Evolutionary conservation across 2,329 filamentous ascomycete species (phyloP).

Genomic region (Teratosphaeria epicoccoides): DNA sequence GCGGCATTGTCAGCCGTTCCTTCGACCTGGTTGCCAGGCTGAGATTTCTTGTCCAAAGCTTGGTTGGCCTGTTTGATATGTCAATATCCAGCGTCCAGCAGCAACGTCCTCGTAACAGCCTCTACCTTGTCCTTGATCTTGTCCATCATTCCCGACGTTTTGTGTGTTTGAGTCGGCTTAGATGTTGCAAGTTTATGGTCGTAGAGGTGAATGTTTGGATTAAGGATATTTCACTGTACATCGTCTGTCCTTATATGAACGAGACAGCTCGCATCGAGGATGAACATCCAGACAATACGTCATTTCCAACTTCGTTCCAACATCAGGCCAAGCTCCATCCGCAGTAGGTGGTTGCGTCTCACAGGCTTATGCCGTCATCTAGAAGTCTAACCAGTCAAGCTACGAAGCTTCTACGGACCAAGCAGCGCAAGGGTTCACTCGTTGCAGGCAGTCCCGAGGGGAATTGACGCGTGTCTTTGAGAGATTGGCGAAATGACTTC

Average conservation of each 20-base stretch:
- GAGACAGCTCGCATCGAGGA: not conserved
- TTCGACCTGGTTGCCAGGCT: conserved; percentile 6
- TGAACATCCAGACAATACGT: not conserved
- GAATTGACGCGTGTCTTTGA: not conserved
- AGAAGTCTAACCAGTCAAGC: not conserved
- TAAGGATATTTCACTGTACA: no score
- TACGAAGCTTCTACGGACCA: not conserved
- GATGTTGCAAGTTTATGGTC: not conserved
- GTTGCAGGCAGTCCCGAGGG: not conserved
- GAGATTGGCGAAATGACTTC: no score
- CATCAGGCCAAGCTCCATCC: not conserved
- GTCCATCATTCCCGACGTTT: conserved; percentile 1
- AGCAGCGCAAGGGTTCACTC: not conserved
- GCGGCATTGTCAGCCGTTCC: conserved; percentile 2
- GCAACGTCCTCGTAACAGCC: not conserved
- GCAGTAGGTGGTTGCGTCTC: not conserved
- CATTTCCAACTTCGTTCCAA: not conserved
- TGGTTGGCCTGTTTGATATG: not conserved
- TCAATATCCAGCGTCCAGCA: not conserved
- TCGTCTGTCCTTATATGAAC: not conserved
- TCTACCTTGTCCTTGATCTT: not conserved
- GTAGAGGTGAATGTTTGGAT: not conserved
- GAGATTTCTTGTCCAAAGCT: conserved; percentile 5
- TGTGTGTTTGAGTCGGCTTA: not conserved
- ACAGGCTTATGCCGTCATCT: not conserved